Conservation (phyloP, 1,284 basidiomycete species). For the Papiliotrema fonsecae region DNA sequence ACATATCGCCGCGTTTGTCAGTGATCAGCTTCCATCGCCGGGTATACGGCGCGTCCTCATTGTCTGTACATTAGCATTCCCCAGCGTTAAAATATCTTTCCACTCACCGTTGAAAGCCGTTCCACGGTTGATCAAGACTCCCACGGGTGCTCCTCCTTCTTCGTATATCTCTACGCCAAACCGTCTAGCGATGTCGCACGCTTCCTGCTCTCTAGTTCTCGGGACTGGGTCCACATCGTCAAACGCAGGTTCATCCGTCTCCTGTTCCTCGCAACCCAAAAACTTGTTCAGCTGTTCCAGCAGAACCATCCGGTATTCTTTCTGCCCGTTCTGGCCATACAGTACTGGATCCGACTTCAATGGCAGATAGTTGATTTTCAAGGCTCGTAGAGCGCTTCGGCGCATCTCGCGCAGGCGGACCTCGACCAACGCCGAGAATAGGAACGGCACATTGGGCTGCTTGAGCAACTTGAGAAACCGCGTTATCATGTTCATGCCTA, state of each 20-base stretch:
- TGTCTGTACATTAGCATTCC: constrained; percentile 47
- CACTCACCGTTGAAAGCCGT: constrained; percentile 56
- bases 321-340: constrained; percentile 28
- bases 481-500: constrained; percentile 58
- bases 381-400: constrained; percentile 51
- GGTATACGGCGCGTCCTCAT: constrained; percentile 65
- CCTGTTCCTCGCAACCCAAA: constrained; percentile 50
- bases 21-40: constrained; percentile 65
- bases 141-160: constrained; percentile 32
- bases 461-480: constrained; percentile 52
- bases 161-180: constrained; percentile 43
- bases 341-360: constrained; percentile 41
- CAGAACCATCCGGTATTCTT: constrained; percentile 36
- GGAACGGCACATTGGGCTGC: constrained; percentile 46
- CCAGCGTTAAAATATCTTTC: background rate
- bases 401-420: constrained; percentile 53
- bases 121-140: constrained; percentile 57
- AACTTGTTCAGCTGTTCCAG: constrained; percentile 39
- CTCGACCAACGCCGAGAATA: constrained; percentile 54
- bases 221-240: constrained; percentile 38
- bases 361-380: constrained; percentile 50
- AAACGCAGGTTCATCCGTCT: constrained; percentile 40
- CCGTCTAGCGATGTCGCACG: constrained; percentile 30
- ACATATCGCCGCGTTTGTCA: constrained; percentile 59
- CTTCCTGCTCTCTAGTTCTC: constrained; percentile 23